Base-by-base conservation (phyloP, 306 rosid species). In the Fragaria vesca region DNA sequence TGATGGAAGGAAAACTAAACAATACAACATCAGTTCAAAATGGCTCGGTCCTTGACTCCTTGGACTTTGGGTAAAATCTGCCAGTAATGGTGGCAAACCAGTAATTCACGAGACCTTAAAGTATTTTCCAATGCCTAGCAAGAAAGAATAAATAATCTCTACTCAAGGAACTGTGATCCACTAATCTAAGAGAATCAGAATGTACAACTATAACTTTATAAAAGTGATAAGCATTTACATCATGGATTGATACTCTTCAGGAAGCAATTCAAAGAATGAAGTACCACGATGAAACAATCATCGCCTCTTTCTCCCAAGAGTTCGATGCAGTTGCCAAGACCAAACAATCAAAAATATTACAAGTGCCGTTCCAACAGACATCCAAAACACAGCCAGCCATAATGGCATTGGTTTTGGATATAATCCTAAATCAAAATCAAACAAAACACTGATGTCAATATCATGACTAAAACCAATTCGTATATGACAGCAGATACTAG, bases 361-460 rank as follows among this genome's bases (percentile, higher is more conserved):
- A 69, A 93, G 85, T 8, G 75, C 78, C 46, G 66, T 85, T 79
- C 96, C 97, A 43, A 82, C 79, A 2, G 88, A 81, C 46, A 81
- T 76, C 99, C 99, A 96, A 67, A 91, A 87, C 9, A 86, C 74
- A 76, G 81, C 86, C 74, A 96, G 78, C 98, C 99, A 93, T 34
- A 86, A 62, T n/a, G 98, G 97, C 99, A 96, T 96, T 68, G 96
- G 65, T 68, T 90, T 96, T 0, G 97, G 98, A 83, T 96, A 96
- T 76, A 96, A 83, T 16, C 97, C 99, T 96, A 87, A 10, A 55
- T 12, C 45, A 61, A 34, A 81, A 82, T 66, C n/a, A 6, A 65
- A 15, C 4, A 52, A 76, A 5, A 38, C 45, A 46, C 0, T 15
- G n/a, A 4, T 13, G 45, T 48, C 20, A 8, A 8, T 21, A 9